phyloP scores from a whole-genome alignment of 1,284 basidiomycete species.

The Boletus mariae region DNA sequence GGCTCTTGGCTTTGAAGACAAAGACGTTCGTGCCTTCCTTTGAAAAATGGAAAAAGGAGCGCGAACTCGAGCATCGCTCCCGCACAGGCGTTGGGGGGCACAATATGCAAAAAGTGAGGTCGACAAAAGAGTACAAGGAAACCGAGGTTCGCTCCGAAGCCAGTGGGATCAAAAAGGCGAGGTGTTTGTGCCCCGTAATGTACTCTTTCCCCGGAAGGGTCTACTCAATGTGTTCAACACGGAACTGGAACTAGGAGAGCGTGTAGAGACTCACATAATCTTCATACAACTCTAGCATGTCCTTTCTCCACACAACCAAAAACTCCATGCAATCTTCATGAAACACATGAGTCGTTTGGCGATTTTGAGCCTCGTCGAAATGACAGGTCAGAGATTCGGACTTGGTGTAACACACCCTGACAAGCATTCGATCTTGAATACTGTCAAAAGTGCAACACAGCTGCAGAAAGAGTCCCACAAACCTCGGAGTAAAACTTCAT shows the following conservation, averaged over 20 bases:
- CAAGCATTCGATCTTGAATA: conserved; percentile 75
- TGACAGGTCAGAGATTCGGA: conserved; percentile 45
- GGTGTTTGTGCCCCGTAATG: conserved; percentile 60
- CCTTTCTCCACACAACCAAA: conserved; percentile 74
- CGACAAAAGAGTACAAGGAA: conserved; percentile 78
- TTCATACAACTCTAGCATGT: conserved; percentile 73
- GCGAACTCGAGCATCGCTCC: conserved; percentile 37
- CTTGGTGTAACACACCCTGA: conserved; percentile 64
- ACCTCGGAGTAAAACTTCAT: conserved; percentile 64
- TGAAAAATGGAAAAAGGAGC: conserved; percentile 42
- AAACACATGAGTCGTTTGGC: conserved; percentile 57
- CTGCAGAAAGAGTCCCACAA: conserved; percentile 10
- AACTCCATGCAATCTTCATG: conserved; percentile 74
- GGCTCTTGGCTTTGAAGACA: conserved; percentile 71
- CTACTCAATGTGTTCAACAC: conserved; percentile 37
- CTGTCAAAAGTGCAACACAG: conserved; percentile 13
- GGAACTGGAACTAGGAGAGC: not conserved
- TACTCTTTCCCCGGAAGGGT: conserved; percentile 58
- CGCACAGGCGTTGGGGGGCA: conserved; percentile 54
- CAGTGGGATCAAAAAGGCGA: conserved; percentile 69
- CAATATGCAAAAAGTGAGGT: conserved; percentile 74
- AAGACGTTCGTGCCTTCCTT: conserved; percentile 75
- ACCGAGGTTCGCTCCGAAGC: conserved; percentile 54
- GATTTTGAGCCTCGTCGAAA: conserved; percentile 70
- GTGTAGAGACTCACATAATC: conserved; percentile 57